A percentile compares a stretch with the other conserved stretches of the same genome.
These are phyloP conservation scores for Scedosporium minutisporum DNA, from an alignment of 2,329 filamentous ascomycete genomes.

Conservation along the genomic window DNA sequence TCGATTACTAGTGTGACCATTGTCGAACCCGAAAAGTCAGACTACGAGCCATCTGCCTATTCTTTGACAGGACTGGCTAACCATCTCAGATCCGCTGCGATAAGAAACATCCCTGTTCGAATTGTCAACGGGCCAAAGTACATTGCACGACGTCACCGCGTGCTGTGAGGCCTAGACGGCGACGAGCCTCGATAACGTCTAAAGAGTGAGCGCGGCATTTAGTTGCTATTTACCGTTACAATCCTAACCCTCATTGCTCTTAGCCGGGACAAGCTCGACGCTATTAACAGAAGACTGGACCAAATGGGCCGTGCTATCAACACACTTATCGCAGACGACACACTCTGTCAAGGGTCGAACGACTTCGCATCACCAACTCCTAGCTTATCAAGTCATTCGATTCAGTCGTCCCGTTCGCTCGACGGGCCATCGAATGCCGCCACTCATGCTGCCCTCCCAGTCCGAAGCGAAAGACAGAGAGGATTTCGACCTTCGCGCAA, in stretches of 20 bases:
- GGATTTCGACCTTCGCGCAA: not conserved
- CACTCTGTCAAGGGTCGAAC: not conserved
- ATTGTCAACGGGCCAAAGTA: constrained; percentile 25
- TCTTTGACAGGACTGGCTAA: not conserved
- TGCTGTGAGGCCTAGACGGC: constrained; percentile 24
- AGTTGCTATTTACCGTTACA: not conserved
- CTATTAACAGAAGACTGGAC: constrained; percentile 24
- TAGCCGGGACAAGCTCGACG: constrained; percentile 28
- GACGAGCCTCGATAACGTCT: constrained; percentile 24
- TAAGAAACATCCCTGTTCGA: constrained; percentile 25
- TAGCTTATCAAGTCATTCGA: not conserved
- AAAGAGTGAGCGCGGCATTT: constrained; percentile 22
- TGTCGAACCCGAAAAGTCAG: not conserved
- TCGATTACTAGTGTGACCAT: not conserved
- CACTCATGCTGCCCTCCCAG: constrained; percentile 10
- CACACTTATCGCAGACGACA: not conserved
- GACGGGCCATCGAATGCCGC: not conserved
- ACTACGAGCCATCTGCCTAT: not conserved
- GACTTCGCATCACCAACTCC: not conserved
- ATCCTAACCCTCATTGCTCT: not conserved
- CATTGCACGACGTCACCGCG: constrained; percentile 22
- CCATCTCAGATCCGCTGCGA: constrained; percentile 24
- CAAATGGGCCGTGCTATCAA: not conserved
- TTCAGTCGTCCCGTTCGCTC: not conserved
- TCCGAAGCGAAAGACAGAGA: constrained; percentile 9